These are phyloP conservation scores for Penicillium paradoxum DNA, from an alignment of 495 filamentous ascomycete genomes.

Conservation along the genomic window DNA sequence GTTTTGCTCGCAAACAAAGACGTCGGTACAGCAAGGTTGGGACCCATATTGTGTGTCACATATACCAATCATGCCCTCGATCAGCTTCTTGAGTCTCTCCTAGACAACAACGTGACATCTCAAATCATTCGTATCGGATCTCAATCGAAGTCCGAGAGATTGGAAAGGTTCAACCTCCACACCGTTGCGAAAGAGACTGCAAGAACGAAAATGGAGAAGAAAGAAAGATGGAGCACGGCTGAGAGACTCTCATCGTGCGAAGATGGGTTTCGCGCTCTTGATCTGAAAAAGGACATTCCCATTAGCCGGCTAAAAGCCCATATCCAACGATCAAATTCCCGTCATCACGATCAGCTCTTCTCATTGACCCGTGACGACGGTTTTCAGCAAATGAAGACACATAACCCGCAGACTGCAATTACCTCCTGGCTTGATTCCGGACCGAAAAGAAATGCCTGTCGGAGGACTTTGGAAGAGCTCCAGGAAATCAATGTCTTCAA, in stretches of 20 bases:
- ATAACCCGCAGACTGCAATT: background rate
- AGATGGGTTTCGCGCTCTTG: conserved; percentile 6
- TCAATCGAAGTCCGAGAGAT: conserved; percentile 54
- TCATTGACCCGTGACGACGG: background rate
- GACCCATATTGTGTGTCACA: conserved; percentile 61
- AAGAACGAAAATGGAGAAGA: conserved; percentile 41
- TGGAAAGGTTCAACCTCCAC: conserved; percentile 40
- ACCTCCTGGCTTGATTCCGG: background rate
- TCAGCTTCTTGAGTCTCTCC: conserved; percentile 62
- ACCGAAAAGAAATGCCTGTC: background rate
- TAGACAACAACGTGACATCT: conserved; percentile 44
- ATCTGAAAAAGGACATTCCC: background rate
- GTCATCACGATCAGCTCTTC: background rate
- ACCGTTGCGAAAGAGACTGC: conserved; percentile 23
- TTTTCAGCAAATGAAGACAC: background rate
- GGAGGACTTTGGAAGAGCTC: background rate
- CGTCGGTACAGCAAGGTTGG: conserved; percentile 34
- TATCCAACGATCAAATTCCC: background rate
- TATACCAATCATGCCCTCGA: conserved; percentile 76
- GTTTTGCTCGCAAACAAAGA: conserved; percentile 56
- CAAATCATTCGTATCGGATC: conserved; percentile 68
- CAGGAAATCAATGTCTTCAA: background rate
- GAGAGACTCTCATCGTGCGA: conserved; percentile 11
- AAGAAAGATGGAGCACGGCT: conserved; percentile 9
- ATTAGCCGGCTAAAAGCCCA: background rate